Conservation (phyloP, 805 yeast species). For the Sugiyamaella marilandica region DNA sequence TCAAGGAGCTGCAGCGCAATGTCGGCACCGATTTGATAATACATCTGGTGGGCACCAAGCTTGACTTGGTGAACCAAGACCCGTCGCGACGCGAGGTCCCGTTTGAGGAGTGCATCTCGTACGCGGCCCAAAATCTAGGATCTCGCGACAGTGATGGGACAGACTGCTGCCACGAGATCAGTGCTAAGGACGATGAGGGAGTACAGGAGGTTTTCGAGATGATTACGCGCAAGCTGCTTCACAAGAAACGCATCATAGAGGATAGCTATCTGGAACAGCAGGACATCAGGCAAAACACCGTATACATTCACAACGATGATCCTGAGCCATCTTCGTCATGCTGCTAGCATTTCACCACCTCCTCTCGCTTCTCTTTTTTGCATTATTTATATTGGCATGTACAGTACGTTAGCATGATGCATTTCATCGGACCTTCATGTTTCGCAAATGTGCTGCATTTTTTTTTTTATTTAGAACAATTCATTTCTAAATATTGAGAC, state of each 20-base stretch:
- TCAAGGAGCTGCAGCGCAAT: slow-evolving; percentile 30
- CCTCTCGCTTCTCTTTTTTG: background rate
- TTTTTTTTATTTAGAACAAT: background rate
- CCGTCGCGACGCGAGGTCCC: slow-evolving; percentile 33
- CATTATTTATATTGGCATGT: slow-evolving; percentile 2
- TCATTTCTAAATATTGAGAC: background rate
- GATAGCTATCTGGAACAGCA: slow-evolving; percentile 18
- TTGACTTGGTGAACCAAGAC: slow-evolving; percentile 32
- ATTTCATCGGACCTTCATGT: background rate
- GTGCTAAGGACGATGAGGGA: slow-evolving; percentile 34
- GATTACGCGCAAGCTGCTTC: slow-evolving; percentile 29
- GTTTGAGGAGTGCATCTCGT: slow-evolving; percentile 32
- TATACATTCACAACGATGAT: slow-evolving; percentile 28
- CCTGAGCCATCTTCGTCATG: slow-evolving; percentile 23
- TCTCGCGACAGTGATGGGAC: slow-evolving; percentile 22
- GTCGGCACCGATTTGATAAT: slow-evolving; percentile 29
- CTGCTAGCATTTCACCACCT: slow-evolving; percentile 17
- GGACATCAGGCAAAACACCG: slow-evolving; percentile 20
- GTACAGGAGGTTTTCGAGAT: slow-evolving; percentile 33
- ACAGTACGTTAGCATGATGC: background rate
- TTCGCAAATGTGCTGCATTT: too few relatives aligned
- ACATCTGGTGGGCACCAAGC: slow-evolving; percentile 34
- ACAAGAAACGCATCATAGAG: slow-evolving; percentile 18
- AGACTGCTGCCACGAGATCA: slow-evolving; percentile 32
- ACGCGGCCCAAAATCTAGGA: slow-evolving; percentile 26